Evolutionary conservation across 768 basidiomycete genomes (phyloP), one percentile per base, ranked within the genome.

Genomic region (Psilocybe cyanescens): DNA sequence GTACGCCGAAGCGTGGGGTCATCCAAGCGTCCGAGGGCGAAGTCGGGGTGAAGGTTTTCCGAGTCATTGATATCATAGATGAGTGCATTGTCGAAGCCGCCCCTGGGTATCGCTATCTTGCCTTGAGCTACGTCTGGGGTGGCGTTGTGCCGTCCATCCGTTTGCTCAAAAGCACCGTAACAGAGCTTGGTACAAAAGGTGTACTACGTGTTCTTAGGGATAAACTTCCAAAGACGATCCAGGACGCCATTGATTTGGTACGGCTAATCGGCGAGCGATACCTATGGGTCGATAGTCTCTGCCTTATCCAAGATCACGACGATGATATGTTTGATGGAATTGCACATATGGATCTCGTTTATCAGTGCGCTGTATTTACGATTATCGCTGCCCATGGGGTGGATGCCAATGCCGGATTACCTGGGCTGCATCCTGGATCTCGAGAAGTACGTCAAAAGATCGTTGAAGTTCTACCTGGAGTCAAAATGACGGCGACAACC

Each of bases 261-360:
- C 24, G 17, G 24, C 11, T 52, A 5, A 52, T 59, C 8, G 51
- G 51, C 12, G 58, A 59, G n/a, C 50, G 58, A 16, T 59, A 59
- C 44, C 51, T 59, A 3, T 59, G 58, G 58, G 52, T 59, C 8
- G 58, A 59, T 29, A 59, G 50, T 17, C 58, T 59, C 9, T 59
- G 58, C 29, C 29, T 59, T 4, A 47, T 59, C 7, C 58, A 59
- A 16, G 58, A 59, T 19, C 29, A 54, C 41, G 28, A 45, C 8
- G 58, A 45, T 3, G 58, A 59, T n/a, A 59, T 59, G 58, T 24
- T 54, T 8, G 44, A 54, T 54, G 58, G 58, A 2, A 54, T 59
- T 3, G 24, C 37, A 0, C 39, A 53, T 29, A 59, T 59, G 58
- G 51, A 59, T 46, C 50, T 59, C 3, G 58, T 59, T 6, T 59